Base-by-base conservation (phyloP, 139 green algal genomes). In the Chlamydomonas sp. region DNA sequence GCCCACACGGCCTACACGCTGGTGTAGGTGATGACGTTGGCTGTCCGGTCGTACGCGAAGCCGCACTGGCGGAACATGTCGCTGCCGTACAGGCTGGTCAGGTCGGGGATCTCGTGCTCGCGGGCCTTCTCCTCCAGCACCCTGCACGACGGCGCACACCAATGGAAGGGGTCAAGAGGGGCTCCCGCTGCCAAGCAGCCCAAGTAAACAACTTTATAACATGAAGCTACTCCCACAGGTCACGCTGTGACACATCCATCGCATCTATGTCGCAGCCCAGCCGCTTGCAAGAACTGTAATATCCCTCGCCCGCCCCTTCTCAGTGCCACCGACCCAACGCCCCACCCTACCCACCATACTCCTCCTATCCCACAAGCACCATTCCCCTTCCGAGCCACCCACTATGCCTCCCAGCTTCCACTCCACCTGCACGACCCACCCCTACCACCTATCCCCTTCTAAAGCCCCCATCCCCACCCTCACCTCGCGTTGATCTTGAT, bases 61-160 rank as follows among this genome's bases (percentile, higher is more conserved):
- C 93, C 90, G 73, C 91, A 92, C 20, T 63, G 64, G 0, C 16
- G 66, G 88, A 98, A 98, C 5, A 93, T 49, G 58, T 62, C 2
- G 73, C 84, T 93, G 1, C 58, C 63, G 74, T 96, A 96, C 90
- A 99, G 99, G 14, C 92, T 90, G 17, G 90, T 59, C 57, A 98
- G 78, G 91, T 99, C 96, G 0, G 63, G 78, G 58, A 99, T 96
- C 77, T 97, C 95, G 61, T 97, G 93, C 91, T 99, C 97, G 3
- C 91, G 86, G 15, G 93, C 93, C 80, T 96, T 96, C 73, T 97
- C 95, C 89, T 98, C 95, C 68, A 99, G 89, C 63, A 90, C 73
- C 80, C 94, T 96, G 89, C 69, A 82, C 9, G 69, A 17, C 78
- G 49, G 10, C 59, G 72, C 17, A 63, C 9, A 62, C 12, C 31